A percentile compares a stretch with the other conserved stretches of the same genome.
These are phyloP conservation scores for Tubosaeta sp. DNA, from an alignment of 768 basidiomycete genomes.

Conservation along the genomic window DNA sequence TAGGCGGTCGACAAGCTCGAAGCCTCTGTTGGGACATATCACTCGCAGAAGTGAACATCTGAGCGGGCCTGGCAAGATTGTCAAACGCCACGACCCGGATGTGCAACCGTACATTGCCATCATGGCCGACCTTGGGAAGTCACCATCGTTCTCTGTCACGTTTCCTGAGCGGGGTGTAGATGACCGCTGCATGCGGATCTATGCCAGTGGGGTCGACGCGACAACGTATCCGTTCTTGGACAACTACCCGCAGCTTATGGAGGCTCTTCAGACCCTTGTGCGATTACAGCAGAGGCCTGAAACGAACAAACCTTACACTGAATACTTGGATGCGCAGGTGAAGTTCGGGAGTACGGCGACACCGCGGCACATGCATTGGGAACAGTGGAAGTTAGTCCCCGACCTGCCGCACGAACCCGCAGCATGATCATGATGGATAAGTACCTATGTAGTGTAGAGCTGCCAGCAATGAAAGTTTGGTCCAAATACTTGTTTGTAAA, in stretches of 20 bases:
- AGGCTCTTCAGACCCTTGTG: too few species aligned
- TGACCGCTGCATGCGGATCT: slow-evolving; percentile 7
- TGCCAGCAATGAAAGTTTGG: too few species aligned
- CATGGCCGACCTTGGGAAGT: slow-evolving; percentile 8
- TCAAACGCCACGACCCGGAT: neutral
- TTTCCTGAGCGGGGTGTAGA: neutral
- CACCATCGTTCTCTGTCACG: neutral
- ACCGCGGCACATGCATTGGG: slow-evolving; percentile 1
- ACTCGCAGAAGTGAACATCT: neutral
- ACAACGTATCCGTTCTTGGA: slow-evolving; percentile 7
- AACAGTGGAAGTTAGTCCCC: neutral
- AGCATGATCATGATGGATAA: neutral
- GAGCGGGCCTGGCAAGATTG: neutral
- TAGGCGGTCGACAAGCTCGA: neutral
- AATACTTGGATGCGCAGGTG: neutral
- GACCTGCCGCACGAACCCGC: neutral
- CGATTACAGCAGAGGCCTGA: too few species aligned
- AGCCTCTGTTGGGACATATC: neutral
- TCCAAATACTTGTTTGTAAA: too few species aligned
- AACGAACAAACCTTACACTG: too few species aligned
- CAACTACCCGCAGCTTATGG: neutral
- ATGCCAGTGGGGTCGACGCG: neutral
- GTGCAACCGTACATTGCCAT: slow-evolving; percentile 6
- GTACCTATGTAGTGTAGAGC: too few species aligned
- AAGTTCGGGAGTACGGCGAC: neutral